Evolutionary conservation across 1,284 basidiomycete species (phyloP).

Genomic region (Sanghuangporus weigelae): DNA sequence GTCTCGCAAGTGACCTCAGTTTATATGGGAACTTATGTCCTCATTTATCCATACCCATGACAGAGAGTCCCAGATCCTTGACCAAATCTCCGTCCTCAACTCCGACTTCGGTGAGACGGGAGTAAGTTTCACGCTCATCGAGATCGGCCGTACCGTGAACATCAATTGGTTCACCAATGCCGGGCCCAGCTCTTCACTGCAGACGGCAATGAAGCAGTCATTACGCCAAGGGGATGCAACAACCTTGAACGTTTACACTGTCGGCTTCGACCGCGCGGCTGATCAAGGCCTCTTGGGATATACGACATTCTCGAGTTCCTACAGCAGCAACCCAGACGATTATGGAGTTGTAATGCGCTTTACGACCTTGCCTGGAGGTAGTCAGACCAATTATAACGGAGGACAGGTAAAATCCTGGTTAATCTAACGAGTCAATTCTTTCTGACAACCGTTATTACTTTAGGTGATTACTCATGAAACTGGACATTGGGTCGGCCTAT

Average conservation of each 20-base stretch:
- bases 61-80: conserved; percentile 34
- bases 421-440: conserved; percentile 27
- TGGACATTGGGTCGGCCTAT: conserved; percentile 35
- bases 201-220: conserved; percentile 29
- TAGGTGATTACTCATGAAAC: conserved; percentile 37
- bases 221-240: conserved; percentile 28
- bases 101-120: conserved; percentile 36
- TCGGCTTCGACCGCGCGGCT: conserved; percentile 28
- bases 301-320: conserved; percentile 36
- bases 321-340: conserved; percentile 26
- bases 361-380: conserved; percentile 37
- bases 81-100: conserved; percentile 44
- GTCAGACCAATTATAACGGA: conserved; percentile 38
- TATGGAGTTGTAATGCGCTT: conserved; percentile 38
- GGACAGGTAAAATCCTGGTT: conserved; percentile 28
- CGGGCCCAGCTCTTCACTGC: conserved; percentile 10
- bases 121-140: conserved; percentile 36
- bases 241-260: conserved; percentile 35
- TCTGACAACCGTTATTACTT: conserved; percentile 21
- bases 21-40: conserved; percentile 20
- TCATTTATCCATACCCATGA: background rate
- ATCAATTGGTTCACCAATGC: conserved; percentile 34
- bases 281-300: conserved; percentile 33
- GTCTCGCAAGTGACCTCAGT: conserved; percentile 33
- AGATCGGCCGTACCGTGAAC: conserved; percentile 33